phyloP scores from a whole-genome alignment of 164 flowering plant species.

The Vitis rupestris region DNA sequence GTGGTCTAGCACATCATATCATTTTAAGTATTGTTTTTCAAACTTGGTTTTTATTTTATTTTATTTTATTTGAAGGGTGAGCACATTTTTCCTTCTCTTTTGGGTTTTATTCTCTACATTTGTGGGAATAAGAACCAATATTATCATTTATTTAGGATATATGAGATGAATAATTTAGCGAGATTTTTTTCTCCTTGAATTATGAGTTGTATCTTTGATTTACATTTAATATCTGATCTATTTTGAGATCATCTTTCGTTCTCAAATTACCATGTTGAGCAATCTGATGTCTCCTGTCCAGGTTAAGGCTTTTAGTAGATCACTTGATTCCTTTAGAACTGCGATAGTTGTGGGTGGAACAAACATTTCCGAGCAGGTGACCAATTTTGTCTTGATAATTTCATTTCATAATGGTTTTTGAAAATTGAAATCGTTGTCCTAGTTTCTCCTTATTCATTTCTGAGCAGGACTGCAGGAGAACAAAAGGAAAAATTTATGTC shows the following conservation, averaged over 20 bases:
- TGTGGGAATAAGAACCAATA: too few relatives aligned
- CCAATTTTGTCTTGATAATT: conserved; percentile 6
- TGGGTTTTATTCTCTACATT: neutral
- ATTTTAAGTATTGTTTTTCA: too few relatives aligned
- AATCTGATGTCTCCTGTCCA: conserved; percentile 12
- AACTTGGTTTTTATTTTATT: too few relatives aligned
- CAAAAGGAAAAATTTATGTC: too few relatives aligned
- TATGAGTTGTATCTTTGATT: neutral
- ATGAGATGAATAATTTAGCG: too few relatives aligned
- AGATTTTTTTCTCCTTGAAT: too few relatives aligned
- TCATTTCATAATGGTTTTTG: neutral
- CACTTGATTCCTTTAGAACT: conserved; percentile 55
- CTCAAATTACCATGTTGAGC: neutral
- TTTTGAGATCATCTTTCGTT: neutral
- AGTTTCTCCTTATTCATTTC: too few relatives aligned
- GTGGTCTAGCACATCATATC: too few relatives aligned
- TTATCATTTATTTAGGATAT: too few relatives aligned
- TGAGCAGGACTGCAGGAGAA: too few relatives aligned
- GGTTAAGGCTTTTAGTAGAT: conserved; percentile 67
- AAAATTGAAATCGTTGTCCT: too few relatives aligned
- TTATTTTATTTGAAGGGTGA: too few relatives aligned
- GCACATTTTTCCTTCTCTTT: neutral
- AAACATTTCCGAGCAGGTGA: conserved; percentile 65
- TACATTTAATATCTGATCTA: neutral
- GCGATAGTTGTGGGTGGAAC: conserved; percentile 76